These are phyloP conservation scores for Schoenoplectus triqueter DNA, from an alignment of 202 grass and related monocot species.

Conservation along the genomic window DNA sequence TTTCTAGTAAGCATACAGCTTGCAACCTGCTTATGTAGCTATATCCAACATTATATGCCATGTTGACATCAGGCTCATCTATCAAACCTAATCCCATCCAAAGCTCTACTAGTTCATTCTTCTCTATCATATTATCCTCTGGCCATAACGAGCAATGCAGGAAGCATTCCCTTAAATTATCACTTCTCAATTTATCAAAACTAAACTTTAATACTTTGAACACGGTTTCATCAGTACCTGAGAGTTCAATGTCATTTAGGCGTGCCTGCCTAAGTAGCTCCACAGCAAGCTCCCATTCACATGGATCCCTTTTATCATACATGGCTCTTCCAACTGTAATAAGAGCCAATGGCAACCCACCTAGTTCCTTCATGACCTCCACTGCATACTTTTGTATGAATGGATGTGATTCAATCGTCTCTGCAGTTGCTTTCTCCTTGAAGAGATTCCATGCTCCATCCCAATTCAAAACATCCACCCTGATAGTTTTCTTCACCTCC, in stretches of 20 bases:
- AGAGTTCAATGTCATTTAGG: background rate
- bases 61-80: conserved; percentile 17
- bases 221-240: conserved; percentile 1
- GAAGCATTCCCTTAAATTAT: conserved; percentile 21
- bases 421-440: conserved; percentile 42
- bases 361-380: conserved; percentile 28
- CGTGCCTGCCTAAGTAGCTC: background rate
- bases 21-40: conserved; percentile 25
- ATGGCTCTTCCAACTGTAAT: conserved; percentile 53
- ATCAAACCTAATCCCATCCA: conserved; percentile 31
- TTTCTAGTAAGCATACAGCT: conserved; percentile 38
- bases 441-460: conserved; percentile 59
- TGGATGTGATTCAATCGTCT: conserved; percentile 28
- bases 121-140: conserved; percentile 5
- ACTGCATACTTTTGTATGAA: conserved; percentile 40
- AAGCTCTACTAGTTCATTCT: conserved; percentile 32
- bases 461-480: conserved; percentile 44
- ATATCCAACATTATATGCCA: conserved; percentile 40
- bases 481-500: conserved; percentile 54
- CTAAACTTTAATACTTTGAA: conserved; percentile 38
- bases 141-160: conserved; percentile 41
- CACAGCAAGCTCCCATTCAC: conserved; percentile 31
- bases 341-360: conserved; percentile 63
- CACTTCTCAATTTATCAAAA: conserved; percentile 28
- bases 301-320: conserved; percentile 8